phyloP scores from a whole-genome alignment of 2,329 filamentous ascomycete genomes.

The Colletotrichum sp. region DNA sequence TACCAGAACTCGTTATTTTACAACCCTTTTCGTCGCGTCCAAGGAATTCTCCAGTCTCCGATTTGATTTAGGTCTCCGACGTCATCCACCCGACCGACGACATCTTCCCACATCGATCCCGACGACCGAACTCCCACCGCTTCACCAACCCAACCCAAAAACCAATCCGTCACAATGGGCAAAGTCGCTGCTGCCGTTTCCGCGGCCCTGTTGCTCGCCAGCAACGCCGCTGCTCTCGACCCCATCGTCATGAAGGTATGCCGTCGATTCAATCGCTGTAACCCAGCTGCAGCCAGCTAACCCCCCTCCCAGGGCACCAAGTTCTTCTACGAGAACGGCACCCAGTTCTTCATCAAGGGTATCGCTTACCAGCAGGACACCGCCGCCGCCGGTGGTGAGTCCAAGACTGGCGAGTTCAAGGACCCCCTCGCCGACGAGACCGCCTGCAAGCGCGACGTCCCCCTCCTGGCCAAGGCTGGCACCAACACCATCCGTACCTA shows the following conservation, averaged over 20 bases:
- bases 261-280: too few species aligned
- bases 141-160: background rate
- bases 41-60: background rate
- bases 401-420: conserved; percentile 63
- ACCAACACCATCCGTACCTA: conserved; percentile 97
- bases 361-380: conserved; percentile 92
- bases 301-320: conserved; percentile 66
- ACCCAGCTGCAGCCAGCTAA: background rate
- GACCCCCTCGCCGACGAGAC: conserved; percentile 81
- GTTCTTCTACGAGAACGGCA: conserved; percentile 84
- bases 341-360: conserved; percentile 81
- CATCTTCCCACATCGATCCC: background rate
- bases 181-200: conserved; percentile 28
- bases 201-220: conserved; percentile 46
- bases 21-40: background rate
- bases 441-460: conserved; percentile 84
- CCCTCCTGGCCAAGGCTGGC: conserved; percentile 75
- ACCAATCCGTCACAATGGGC: conserved; percentile 4
- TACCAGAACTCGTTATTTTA: conserved; percentile 16
- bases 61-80: background rate
- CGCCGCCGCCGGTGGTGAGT: conserved; percentile 58
- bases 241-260: conserved; percentile 73
- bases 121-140: background rate
- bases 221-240: conserved; percentile 51
- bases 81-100: background rate